These are phyloP conservation scores for Pythium aristosporum DNA, from an alignment of 352 stramenopile species.

Conservation along the genomic window DNA sequence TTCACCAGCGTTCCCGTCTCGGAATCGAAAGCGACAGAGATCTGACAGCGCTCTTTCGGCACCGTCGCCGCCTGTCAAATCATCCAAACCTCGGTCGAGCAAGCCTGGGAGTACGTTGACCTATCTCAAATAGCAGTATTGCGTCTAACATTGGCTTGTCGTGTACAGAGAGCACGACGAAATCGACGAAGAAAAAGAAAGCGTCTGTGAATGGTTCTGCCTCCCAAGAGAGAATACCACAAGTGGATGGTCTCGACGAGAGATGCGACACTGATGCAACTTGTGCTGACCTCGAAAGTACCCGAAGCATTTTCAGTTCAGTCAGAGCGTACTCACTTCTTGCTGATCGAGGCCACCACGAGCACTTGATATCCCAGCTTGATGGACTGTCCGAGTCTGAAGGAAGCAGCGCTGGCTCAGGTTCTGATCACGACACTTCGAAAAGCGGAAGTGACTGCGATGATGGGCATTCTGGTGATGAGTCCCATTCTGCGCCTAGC, in stretches of 20 bases:
- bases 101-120: conserved; percentile 10
- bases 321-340: neutral
- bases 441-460: conserved; percentile 42
- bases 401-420: conserved; percentile 45
- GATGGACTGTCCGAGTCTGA: conserved; percentile 64
- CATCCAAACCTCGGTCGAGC: conserved; percentile 4
- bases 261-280: neutral
- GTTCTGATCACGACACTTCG: conserved; percentile 40
- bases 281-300: neutral
- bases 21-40: conserved; percentile 68
- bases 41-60: conserved; percentile 33
- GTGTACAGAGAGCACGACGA: neutral
- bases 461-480: conserved; percentile 32
- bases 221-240: conserved; percentile 3
- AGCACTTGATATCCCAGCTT: conserved; percentile 32
- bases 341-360: neutral
- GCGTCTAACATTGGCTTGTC: neutral
- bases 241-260: conserved; percentile 16
- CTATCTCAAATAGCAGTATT: neutral
- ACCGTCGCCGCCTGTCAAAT: conserved; percentile 14
- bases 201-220: conserved; percentile 1
- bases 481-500: conserved; percentile 34
- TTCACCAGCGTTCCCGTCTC: conserved; percentile 71
- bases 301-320: conserved; percentile 14
- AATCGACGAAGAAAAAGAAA: conserved; percentile 7